Evolutionary conservation across 208 protist species (phyloP), one percentile per base, ranked within the genome.

Genomic region (Leishmania turanica): DNA sequence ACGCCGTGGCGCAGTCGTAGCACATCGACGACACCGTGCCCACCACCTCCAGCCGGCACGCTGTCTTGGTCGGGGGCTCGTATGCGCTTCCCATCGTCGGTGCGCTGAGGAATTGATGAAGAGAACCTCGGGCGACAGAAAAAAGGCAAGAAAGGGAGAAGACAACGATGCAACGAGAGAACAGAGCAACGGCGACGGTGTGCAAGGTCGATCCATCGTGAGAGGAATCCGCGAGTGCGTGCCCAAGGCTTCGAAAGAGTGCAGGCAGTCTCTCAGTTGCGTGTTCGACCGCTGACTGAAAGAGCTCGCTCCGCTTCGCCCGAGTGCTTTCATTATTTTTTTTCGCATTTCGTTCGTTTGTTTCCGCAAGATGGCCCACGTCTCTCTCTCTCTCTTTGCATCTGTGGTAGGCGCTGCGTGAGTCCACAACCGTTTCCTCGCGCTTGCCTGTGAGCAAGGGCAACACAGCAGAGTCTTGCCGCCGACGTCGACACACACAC

Each of bases 21-120:
- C 69, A 64, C 9, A 90, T 85, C 19, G 87, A 88, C 21, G 82
- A 89, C 15, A 92, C 81, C 45, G 58, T 74, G 27, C 86, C 89
- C 62, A 86, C 53, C 58, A 90, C 87, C 74, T 91, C 88, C 17
- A 89, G 58, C 27, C 88, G 79, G 58, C 83, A 91, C 13, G 75
- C 78, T 40, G 84, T 89, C 76, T 88, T 90, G n/a, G 76, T 76
- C 24, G 84, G 77, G 7, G 74, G 77, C 49, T 79, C 82, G 49
- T 65, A 60, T 24, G 54, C 54, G 11, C 69, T 74, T 27, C 31
- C 42, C 82, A 86, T 86, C 1, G 11, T 84, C 19, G 9, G 15
- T 11, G 47, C 21, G 17, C 56, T 76, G 54, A 49, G 17, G 62
- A 31, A 37, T 4, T 60, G 6, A 58, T 65, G 27, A 66, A n/a